These are phyloP conservation scores for Actinomucor elegans DNA, from an alignment of 371 early-diverging fungal species.

Conservation along the genomic window DNA sequence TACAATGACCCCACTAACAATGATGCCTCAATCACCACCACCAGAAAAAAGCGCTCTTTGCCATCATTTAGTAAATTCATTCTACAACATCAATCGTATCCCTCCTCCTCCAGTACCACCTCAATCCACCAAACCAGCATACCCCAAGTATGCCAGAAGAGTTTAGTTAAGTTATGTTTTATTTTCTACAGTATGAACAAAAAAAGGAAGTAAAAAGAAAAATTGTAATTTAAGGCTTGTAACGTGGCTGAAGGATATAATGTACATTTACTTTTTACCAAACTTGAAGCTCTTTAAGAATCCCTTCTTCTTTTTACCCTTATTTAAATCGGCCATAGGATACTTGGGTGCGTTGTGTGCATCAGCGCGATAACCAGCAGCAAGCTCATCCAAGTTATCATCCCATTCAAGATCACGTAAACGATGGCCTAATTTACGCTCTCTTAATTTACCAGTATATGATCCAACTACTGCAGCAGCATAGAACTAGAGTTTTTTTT, in stretches of 20 bases:
- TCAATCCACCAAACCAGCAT: slow-evolving; percentile 39
- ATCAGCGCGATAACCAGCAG: slow-evolving; percentile 39
- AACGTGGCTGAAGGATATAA: no score
- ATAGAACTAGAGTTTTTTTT: slow-evolving; percentile 28
- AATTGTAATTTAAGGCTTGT: no score
- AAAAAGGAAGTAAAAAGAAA: not conserved
- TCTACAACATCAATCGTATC: slow-evolving; percentile 14
- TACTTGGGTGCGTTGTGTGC: slow-evolving; percentile 41
- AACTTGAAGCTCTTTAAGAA: slow-evolving; percentile 9
- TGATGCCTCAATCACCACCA: not conserved
- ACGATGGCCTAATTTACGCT: slow-evolving; percentile 49
- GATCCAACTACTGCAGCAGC: slow-evolving; percentile 37
- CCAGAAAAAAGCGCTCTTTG: not conserved
- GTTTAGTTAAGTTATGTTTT: not conserved
- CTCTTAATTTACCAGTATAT: slow-evolving; percentile 39
- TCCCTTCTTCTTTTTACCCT: slow-evolving; percentile 19
- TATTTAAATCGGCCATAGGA: slow-evolving; percentile 32
- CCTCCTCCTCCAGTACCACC: slow-evolving; percentile 43
- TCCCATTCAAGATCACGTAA: slow-evolving; percentile 52
- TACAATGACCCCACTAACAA: not conserved
- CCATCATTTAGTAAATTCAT: not conserved
- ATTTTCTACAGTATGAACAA: not conserved
- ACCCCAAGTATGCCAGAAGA: slow-evolving; percentile 30
- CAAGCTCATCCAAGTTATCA: slow-evolving; percentile 41
- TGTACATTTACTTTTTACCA: slow-evolving; percentile 5